Conservation (phyloP, 176 grass and related monocot species). For the Phoenix roebelenii region DNA sequence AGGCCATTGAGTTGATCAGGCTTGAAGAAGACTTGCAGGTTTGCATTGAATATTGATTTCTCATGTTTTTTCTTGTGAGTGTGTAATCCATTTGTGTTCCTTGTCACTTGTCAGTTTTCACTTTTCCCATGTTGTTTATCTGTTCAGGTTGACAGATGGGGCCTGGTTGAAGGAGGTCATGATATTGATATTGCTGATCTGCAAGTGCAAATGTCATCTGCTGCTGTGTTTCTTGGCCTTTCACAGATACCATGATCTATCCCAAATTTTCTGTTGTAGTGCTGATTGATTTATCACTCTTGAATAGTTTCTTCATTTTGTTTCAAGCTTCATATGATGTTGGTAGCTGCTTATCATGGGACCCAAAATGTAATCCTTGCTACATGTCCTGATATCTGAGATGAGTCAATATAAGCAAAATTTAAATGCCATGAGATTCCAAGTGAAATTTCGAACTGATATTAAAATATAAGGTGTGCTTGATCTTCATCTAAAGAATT, state of each 20-base stretch:
- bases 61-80: too few species aligned
- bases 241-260: conserved; percentile 33
- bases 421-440: too few species aligned
- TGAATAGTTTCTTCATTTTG: too few species aligned
- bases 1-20: conserved; percentile 83
- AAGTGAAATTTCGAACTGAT: too few species aligned
- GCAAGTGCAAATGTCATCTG: conserved; percentile 78
- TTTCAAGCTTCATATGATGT: too few species aligned
- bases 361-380: too few species aligned
- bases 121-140: conserved; percentile 6
- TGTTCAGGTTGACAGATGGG: conserved; percentile 78
- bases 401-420: too few species aligned
- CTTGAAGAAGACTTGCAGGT: conserved; percentile 95
- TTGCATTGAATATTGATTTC: conserved; percentile 10
- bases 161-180: conserved; percentile 95
- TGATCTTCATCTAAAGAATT: too few species aligned
- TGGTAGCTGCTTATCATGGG: too few species aligned
- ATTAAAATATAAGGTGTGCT: too few species aligned
- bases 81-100: neutral
- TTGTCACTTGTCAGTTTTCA: conserved; percentile 10
- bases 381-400: too few species aligned
- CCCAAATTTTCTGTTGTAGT: conserved; percentile 2
- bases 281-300: too few species aligned
- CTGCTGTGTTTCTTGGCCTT: conserved; percentile 70
- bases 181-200: conserved; percentile 91